Evolutionary conservation across 2,329 filamentous ascomycete species (phyloP), one percentile per base, ranked within the genome.

Genomic region (Colletotrichum sp.): DNA sequence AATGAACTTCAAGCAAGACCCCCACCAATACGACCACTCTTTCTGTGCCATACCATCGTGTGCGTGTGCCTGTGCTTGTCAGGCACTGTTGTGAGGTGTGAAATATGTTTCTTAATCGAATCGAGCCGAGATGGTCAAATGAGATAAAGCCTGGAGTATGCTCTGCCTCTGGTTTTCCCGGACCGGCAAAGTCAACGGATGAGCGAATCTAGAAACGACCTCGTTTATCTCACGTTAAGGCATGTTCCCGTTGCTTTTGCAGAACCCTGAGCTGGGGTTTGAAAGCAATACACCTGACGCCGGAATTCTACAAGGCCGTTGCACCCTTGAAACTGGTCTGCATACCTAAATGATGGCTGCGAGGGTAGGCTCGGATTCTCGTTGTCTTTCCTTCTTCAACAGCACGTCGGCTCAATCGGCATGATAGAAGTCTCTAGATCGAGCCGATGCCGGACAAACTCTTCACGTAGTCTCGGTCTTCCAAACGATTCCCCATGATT

Each of bases 1-100:
- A 85, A 85, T 84, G 81, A 77, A 77, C 71, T 77, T 75, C 57
- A 66, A 70, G 65, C 71, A 75, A 75, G 71, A 75, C 70, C 73
- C 60, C 73, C 70, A 68, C 57, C 70, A 76, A 76, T 76, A 73
- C 70, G 70, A 76, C 73, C 70, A 57, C n/a, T 26, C 28, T n/a
- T 74, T 68, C 18, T 69, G 70, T 73, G 71, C 30, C 64, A 63
- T 28, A n/a, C 18, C 24, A n/a, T 12, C 28, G 21, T 66, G 28
- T 24, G 5, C 18, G 59, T 30, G 10, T 34, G 28, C 5, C 0
- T 62, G 5, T 62, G 59, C 18, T n/a, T 13, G 59, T 21, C 0
- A 59, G 44, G 1, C 44, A 3, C 18, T n/a, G 7, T 12, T 34
- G 7, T 65, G 28, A 57, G 16, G 2, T 32, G 24, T 5, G 34